Conservation (phyloP, 2,329 filamentous ascomycete species). For the Phialemonium atrogriseum region DNA sequence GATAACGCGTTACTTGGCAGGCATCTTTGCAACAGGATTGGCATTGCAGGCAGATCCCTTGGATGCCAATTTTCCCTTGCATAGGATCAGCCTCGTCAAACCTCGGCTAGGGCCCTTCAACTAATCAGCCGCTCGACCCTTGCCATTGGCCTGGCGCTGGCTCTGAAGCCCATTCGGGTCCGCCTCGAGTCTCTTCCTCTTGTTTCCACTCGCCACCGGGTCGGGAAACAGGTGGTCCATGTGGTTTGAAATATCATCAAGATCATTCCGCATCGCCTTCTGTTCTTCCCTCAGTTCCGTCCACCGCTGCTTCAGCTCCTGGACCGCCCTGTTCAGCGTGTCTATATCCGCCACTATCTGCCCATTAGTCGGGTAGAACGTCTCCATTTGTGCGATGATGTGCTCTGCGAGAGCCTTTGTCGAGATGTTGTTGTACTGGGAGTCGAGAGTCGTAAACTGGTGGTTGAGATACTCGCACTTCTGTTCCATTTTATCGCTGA, state of each 20-base stretch:
- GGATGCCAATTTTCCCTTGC: too few relatives aligned
- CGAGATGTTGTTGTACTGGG: constrained; percentile 40
- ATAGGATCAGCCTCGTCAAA: too few relatives aligned
- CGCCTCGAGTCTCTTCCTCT: constrained; percentile 1
- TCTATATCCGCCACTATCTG: constrained; percentile 9
- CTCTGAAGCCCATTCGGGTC: too few relatives aligned
- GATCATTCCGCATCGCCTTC: constrained; percentile 4
- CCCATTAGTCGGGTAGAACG: constrained; percentile 14
- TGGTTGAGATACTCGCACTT: constrained; percentile 24
- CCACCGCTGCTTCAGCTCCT: constrained; percentile 4
- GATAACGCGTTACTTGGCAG: too few relatives aligned
- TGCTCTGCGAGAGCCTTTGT: constrained; percentile 31
- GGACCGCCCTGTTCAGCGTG: constrained; percentile 1
- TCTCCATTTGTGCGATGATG: constrained; percentile 29
- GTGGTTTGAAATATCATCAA: too few relatives aligned
- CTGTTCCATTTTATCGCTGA: constrained; percentile 17
- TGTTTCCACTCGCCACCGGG: neutral
- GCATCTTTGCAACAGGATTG: too few relatives aligned
- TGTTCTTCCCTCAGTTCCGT: constrained; percentile 1
- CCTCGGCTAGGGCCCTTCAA: too few relatives aligned
- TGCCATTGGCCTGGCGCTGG: too few relatives aligned
- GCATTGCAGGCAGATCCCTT: too few relatives aligned
- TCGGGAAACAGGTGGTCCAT: too few relatives aligned
- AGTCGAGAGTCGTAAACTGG: constrained; percentile 30
- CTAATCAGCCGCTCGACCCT: too few relatives aligned